A percentile compares a stretch with the other conserved stretches of the same genome.
Evolutionary conservation across 257 asterid species (phyloP).

Genomic region (Phtheirospermum japonicum): DNA sequence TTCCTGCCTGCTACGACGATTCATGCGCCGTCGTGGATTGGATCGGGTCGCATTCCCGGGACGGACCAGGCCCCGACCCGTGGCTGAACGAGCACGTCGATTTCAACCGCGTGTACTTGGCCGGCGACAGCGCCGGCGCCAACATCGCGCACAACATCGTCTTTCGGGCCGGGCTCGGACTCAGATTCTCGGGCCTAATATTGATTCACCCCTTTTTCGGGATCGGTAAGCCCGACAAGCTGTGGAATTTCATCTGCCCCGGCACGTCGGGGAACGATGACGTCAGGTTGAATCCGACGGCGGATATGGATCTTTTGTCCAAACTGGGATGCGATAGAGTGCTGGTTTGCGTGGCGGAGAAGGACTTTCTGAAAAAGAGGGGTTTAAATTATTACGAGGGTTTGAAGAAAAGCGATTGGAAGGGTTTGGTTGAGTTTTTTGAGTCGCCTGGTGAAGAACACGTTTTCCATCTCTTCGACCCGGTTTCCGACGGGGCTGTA

Average conservation of each 20-base stretch:
- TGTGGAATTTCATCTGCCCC: conserved; percentile 51
- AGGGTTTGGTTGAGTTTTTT: conserved; percentile 38
- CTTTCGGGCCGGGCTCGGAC: conserved; percentile 29
- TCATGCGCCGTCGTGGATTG: conserved; percentile 53
- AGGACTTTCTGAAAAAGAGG: conserved; percentile 39
- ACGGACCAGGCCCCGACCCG: conserved; percentile 44
- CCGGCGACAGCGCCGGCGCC: conserved; percentile 90
- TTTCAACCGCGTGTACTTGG: conserved; percentile 43
- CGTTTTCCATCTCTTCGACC: conserved; percentile 37
- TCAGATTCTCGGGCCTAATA: conserved; percentile 45
- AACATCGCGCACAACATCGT: conserved; percentile 59
- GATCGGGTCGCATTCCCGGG: conserved; percentile 38
- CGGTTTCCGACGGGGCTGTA: conserved; percentile 24
- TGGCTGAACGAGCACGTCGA: conserved; percentile 57
- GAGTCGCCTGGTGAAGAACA: conserved; percentile 45
- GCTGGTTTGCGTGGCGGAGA: conserved; percentile 47
- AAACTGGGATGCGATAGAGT: conserved; percentile 39
- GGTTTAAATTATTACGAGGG: conserved; percentile 35
- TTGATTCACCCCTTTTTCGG: conserved; percentile 74
- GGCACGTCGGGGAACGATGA: conserved; percentile 33
- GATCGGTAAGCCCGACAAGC: conserved; percentile 20
- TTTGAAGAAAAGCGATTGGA: conserved; percentile 41
- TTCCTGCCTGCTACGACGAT: conserved; percentile 77
- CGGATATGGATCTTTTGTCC: conserved; percentile 30
- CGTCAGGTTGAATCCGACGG: conserved; percentile 41